Conservation (phyloP, 192 early-diverging fungal species). For the Dissophora globulifera region DNA sequence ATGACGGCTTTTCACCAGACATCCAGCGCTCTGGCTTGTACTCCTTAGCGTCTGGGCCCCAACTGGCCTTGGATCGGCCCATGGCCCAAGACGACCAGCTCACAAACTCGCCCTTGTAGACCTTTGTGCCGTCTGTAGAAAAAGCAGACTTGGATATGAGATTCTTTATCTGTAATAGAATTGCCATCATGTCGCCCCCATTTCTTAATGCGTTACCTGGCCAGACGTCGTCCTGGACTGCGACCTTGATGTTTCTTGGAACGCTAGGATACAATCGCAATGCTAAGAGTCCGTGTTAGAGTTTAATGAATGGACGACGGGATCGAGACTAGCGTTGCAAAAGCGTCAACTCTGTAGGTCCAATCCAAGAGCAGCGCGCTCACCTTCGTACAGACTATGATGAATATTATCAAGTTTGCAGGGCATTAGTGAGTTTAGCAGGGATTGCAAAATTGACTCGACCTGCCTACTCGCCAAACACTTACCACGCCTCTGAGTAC, state of each 20-base stretch:
- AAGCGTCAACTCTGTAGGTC: no score
- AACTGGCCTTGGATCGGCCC: conserved; percentile 53
- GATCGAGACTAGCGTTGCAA: no score
- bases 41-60: conserved; percentile 58
- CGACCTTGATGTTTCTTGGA: conserved; percentile 60
- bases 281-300: conserved; percentile 42
- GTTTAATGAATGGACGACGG: no score
- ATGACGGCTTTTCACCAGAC: conserved; percentile 31
- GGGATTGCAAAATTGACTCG: no score
- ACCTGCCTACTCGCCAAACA: no score
- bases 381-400: conserved; percentile 44
- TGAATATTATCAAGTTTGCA: no score
- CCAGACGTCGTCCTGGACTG: conserved; percentile 60
- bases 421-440: background rate
- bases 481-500: conserved; percentile 45
- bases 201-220: conserved; percentile 51
- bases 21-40: conserved; percentile 61
- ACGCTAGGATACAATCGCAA: conserved; percentile 59
- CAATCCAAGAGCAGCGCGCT: background rate
- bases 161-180: background rate
- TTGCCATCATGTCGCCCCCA: no score
- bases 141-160: background rate
- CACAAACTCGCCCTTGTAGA: conserved; percentile 59
- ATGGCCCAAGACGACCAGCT: conserved; percentile 54
- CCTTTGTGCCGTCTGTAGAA: conserved; percentile 54